phyloP scores from a whole-genome alignment of 176 grass and related monocot species.

The Oryza officinalis region DNA sequence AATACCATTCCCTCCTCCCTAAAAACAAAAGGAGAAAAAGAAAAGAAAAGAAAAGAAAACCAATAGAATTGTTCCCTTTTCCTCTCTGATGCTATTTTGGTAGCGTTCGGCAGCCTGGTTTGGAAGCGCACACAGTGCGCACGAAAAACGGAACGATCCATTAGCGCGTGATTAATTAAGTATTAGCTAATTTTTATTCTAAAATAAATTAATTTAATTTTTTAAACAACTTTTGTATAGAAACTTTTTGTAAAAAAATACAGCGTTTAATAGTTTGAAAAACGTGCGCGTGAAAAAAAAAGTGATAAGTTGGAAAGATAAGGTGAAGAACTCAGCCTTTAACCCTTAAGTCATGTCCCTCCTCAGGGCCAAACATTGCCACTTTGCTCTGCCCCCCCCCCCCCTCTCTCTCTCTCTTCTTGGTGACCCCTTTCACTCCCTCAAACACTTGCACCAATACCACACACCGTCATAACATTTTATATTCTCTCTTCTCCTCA shows the following conservation, averaged over 20 bases:
- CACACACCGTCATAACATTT: background rate
- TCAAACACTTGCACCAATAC: constrained; percentile 20
- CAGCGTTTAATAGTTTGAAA: no score
- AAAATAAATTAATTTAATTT: no score
- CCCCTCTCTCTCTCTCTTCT: background rate
- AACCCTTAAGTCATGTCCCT: constrained; percentile 26
- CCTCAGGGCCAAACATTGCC: constrained; percentile 41
- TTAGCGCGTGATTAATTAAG: no score
- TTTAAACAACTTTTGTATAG: no score
- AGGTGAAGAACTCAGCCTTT: no score
- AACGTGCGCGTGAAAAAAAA: no score
- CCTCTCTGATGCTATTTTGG: constrained; percentile 44
- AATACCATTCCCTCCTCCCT: constrained; percentile 12
- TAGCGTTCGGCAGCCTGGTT: no score
- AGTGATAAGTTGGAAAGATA: no score
- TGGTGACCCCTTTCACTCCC: background rate
- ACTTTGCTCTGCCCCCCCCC: constrained; percentile 29
- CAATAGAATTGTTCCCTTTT: constrained; percentile 18
- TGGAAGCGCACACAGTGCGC: no score
- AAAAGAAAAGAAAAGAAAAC: background rate
- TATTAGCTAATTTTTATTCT: no score
- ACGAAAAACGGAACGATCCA: no score
- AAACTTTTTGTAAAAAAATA: no score
- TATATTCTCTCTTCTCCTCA: constrained; percentile 15
- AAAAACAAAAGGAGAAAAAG: background rate